Conservation (phyloP, 441 rosid genomes). For the Isatis lusitanica region DNA sequence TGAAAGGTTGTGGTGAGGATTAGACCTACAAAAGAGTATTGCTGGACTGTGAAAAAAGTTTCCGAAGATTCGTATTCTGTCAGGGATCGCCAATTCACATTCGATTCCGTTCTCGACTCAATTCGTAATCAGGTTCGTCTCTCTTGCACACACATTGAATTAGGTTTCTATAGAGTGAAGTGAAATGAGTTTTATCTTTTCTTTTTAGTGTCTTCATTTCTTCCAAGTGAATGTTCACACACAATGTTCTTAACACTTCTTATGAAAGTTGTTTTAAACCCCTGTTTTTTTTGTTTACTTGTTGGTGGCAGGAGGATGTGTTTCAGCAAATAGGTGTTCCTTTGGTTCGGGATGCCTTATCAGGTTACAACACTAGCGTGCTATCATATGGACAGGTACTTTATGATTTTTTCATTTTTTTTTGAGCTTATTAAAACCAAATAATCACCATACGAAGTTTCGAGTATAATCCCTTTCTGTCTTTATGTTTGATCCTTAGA, state of each 20-base stretch:
- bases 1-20: constrained; percentile 80
- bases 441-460: background rate
- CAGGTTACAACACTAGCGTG: constrained; percentile 82
- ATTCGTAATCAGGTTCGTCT: constrained; percentile 68
- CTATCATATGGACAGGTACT: constrained; percentile 90
- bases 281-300: constrained; percentile 15
- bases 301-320: constrained; percentile 57
- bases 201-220: background rate
- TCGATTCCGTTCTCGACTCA: constrained; percentile 79
- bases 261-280: background rate
- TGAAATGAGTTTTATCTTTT: background rate
- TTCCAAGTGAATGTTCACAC: background rate
- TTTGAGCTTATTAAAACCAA: background rate
- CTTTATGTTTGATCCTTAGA: constrained; percentile 41
- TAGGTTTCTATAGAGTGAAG: background rate
- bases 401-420: background rate
- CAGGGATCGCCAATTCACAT: constrained; percentile 64
- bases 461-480: background rate
- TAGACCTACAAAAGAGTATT: constrained; percentile 53
- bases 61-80: constrained; percentile 60
- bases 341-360: constrained; percentile 68
- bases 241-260: background rate
- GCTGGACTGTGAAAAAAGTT: constrained; percentile 51
- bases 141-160: background rate
- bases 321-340: constrained; percentile 78